Conservation (phyloP, 83 land plant species). For the Thuja plicata region DNA sequence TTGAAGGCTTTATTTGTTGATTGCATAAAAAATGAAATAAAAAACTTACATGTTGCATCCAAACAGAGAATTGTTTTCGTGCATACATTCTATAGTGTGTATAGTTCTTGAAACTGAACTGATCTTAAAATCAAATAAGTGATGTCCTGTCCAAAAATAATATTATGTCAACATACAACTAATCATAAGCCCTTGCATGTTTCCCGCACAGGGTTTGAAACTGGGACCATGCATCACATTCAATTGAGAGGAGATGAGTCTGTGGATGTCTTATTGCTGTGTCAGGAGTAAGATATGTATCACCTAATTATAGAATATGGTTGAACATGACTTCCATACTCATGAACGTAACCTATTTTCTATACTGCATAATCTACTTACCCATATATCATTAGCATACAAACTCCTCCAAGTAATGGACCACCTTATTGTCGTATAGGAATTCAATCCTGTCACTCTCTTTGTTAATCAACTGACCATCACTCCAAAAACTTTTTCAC, state of each 20-base stretch:
- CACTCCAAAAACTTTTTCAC: no score
- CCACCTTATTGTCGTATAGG: not conserved
- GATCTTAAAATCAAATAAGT: not conserved
- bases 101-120: not conserved
- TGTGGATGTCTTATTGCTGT: not conserved
- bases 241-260: not conserved
- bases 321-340: not conserved
- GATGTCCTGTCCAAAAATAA: not conserved
- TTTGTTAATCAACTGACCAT: not conserved
- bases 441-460: not conserved
- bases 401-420: not conserved
- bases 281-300: not conserved
- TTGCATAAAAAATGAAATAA: not conserved
- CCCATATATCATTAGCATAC: not conserved
- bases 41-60: not conserved
- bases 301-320: not conserved
- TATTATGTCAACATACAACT: not conserved
- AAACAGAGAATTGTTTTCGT: not conserved
- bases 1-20: not conserved
- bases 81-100: not conserved
- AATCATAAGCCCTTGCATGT: not conserved
- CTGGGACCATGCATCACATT: not conserved
- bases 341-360: not conserved
- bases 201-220: not conserved
- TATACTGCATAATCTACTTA: not conserved